phyloP scores from a whole-genome alignment of 106 monocot species.

The Ottelia alismoides region DNA sequence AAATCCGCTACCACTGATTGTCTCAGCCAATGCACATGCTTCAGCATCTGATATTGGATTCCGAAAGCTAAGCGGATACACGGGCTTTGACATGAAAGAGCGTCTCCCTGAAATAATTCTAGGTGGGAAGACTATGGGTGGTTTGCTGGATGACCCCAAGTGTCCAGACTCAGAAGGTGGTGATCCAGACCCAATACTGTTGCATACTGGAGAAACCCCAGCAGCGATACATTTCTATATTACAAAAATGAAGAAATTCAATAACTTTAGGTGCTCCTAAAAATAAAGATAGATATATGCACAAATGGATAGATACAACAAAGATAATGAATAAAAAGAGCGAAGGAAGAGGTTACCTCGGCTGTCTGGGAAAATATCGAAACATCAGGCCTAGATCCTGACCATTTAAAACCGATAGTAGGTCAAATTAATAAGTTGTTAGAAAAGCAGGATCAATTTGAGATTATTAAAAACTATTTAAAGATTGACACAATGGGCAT shows the following conservation, averaged over 20 bases:
- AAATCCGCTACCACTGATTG: constrained; percentile 17
- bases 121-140: constrained; percentile 23
- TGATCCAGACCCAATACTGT: constrained; percentile 59
- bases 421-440: too few species aligned
- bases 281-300: too few species aligned
- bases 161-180: constrained; percentile 42
- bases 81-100: constrained; percentile 92
- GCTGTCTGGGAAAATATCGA: too few species aligned
- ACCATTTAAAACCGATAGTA: too few species aligned
- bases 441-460: too few species aligned
- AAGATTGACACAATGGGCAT: too few species aligned
- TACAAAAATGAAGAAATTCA: not conserved
- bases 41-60: constrained; percentile 67
- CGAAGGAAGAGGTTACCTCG: too few species aligned
- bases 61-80: constrained; percentile 64
- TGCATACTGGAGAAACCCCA: constrained; percentile 27
- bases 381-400: too few species aligned
- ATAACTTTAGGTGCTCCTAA: too few species aligned
- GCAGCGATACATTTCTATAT: constrained; percentile 32
- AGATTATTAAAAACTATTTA: too few species aligned
- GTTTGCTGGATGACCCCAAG: constrained; percentile 55
- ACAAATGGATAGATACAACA: too few species aligned
- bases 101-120: constrained; percentile 47
- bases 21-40: constrained; percentile 18
- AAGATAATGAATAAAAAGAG: too few species aligned